phyloP scores from a whole-genome alignment of 208 protist genomes.

The Leishmania tarentolae region DNA sequence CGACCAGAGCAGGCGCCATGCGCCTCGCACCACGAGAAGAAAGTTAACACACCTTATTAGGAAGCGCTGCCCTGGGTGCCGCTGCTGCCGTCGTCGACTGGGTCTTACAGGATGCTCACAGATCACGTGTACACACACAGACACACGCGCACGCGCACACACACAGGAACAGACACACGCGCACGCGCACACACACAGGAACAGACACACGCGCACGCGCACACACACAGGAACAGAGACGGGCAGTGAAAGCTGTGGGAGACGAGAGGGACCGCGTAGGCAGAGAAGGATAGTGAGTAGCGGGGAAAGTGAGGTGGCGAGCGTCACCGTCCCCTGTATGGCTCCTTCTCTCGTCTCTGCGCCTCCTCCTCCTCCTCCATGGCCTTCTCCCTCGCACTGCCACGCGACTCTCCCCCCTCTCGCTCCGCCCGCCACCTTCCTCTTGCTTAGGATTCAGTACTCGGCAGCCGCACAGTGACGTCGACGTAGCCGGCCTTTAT shows the following conservation, averaged over 20 bases:
- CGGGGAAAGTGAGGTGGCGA: not conserved
- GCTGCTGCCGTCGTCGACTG: not conserved
- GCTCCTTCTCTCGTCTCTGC: not conserved
- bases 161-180: not conserved
- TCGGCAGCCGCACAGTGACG: slow-evolving; percentile 16
- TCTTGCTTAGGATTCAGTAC: not conserved
- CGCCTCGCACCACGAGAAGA: too few relatives aligned
- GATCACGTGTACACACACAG: too few relatives aligned
- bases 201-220: too few relatives aligned
- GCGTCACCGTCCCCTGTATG: not conserved
- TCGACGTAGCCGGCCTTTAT: slow-evolving; percentile 56
- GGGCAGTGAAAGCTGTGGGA: not conserved
- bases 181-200: not conserved
- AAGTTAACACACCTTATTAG: too few relatives aligned
- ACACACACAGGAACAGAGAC: not conserved
- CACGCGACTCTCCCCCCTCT: not conserved
- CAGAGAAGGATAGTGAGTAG: not conserved
- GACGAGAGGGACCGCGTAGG: not conserved
- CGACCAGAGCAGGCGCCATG: too few relatives aligned
- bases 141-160: not conserved
- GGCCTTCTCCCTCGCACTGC: not conserved
- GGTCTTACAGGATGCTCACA: not conserved
- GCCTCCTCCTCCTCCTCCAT: not conserved
- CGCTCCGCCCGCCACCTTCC: not conserved
- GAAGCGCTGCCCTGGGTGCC: too few relatives aligned